Evolutionary conservation across 306 rosid genomes (phyloP), one percentile per base, ranked within the genome.

Genomic region (Geum urbanum): DNA sequence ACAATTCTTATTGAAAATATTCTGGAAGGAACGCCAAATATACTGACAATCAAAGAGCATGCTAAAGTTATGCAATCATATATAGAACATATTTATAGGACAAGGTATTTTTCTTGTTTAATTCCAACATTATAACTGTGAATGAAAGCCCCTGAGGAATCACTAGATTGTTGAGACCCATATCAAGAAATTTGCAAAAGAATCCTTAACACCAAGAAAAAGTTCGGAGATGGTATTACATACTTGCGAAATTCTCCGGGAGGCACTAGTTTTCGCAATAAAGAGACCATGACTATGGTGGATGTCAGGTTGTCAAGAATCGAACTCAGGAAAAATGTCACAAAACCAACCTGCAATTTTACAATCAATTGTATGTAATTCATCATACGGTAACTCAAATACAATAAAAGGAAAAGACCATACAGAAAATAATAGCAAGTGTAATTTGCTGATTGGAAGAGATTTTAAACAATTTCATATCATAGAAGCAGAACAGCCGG

Each of bases 211-310:
- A 63, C 57, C 35, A 71, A 49, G 61, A 66, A 27, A 72, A 52
- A 70, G 51, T 24, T n/a, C 13, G 44, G 10, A n/a, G 54, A 40
- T 19, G 40, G 46, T 45, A 15, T 16, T 9, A 52, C 90, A 51
- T 90, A 90, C 98, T 87, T 94, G 73, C 95, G 91, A 63, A 86
- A 94, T 72, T 94, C 98, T 44, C 97, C 87, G 24, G 87, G 96
- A 78, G 97, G 97, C 76, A 87, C 90, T 70, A 94, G 84, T 76
- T 94, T 94, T 76, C 92, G 84, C 83, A 94, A 81, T 63, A 94
- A 77, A 74, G 96, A 94, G 74, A 94, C 94, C 98, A 94, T 94
- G 82, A 90, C 81, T 64, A 94, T 94, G 65, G 98, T 94, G 49
- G 98, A 86, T 22, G 98, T 94, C 79, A 94, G 84, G 86, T 94